These are phyloP conservation scores for Anthracocystis setariae DNA, from an alignment of 1,284 basidiomycete genomes.

Conservation along the genomic window DNA sequence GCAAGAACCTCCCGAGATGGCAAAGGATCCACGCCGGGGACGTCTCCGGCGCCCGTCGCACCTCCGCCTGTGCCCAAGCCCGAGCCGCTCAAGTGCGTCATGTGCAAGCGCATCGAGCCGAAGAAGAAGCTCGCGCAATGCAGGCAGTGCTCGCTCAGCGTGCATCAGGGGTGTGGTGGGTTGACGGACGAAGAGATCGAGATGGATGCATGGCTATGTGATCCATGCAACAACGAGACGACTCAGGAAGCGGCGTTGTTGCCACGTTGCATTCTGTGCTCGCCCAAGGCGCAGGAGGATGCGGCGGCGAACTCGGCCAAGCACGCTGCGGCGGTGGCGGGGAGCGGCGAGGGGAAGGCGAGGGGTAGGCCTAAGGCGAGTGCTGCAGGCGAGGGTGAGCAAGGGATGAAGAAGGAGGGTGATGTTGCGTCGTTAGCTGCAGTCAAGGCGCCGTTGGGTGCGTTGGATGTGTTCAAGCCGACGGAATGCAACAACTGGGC, in stretches of 20 bases:
- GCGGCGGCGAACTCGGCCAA: conserved; percentile 41
- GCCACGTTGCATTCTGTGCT: conserved; percentile 61
- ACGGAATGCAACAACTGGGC: conserved; percentile 94
- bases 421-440: conserved; percentile 1
- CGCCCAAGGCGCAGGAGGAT: conserved; percentile 32
- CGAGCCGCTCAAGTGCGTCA: conserved; percentile 59
- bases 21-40: conserved; percentile 23
- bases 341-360: conserved; percentile 22
- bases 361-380: conserved; percentile 20
- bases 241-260: conserved; percentile 54
- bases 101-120: conserved; percentile 63
- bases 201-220: conserved; percentile 57
- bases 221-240: conserved; percentile 61
- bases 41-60: conserved; percentile 17
- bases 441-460: conserved; percentile 63
- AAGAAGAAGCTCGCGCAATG: conserved; percentile 61
- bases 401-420: conserved; percentile 29
- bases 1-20: conserved; percentile 38
- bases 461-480: conserved; percentile 84
- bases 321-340: conserved; percentile 18
- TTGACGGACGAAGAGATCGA: conserved; percentile 54
- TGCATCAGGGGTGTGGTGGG: conserved; percentile 64
- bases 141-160: conserved; percentile 59
- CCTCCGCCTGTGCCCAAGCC: conserved; percentile 31
- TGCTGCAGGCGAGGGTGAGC: conserved; percentile 12